A percentile compares a stretch with the other conserved stretches of the same genome.
phyloP scores from a whole-genome alignment of 2,329 filamentous ascomycete genomes.

The Diaporthe vexans region DNA sequence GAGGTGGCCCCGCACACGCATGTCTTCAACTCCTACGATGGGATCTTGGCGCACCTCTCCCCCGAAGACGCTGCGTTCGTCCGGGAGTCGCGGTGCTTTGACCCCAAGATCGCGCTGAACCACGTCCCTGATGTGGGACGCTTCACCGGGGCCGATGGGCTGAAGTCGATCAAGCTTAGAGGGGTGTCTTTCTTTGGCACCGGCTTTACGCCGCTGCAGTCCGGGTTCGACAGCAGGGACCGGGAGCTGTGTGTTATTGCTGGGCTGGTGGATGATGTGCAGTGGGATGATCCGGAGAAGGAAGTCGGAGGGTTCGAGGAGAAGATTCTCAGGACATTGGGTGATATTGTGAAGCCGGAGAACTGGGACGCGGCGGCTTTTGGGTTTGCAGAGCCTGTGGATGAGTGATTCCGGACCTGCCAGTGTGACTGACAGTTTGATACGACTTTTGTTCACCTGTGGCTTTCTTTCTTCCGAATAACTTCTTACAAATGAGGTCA shows the following conservation, averaged over 20 bases:
- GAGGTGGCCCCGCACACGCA: slow-evolving; percentile 9
- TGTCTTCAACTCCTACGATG: slow-evolving; percentile 11
- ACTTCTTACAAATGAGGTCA: background rate
- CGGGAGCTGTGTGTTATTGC: slow-evolving; percentile 15
- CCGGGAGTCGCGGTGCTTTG: background rate
- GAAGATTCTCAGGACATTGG: background rate
- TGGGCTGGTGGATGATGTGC: background rate
- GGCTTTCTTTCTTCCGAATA: background rate
- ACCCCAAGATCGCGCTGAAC: slow-evolving; percentile 18
- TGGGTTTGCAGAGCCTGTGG: background rate
- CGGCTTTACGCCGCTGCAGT: slow-evolving; percentile 2
- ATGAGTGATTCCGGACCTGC: background rate
- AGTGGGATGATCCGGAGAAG: slow-evolving; percentile 13
- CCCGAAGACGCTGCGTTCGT: slow-evolving; percentile 3
- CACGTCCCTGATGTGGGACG: slow-evolving; percentile 19
- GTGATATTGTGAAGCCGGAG: slow-evolving; percentile 20
- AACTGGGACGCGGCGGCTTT: background rate
- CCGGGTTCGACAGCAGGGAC: background rate
- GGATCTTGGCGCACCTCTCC: background rate
- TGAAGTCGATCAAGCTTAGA: background rate
- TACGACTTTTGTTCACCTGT: too few species aligned
- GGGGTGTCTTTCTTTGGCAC: slow-evolving; percentile 7
- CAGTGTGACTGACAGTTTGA: background rate
- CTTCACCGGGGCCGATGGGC: slow-evolving; percentile 18
- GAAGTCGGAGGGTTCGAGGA: slow-evolving; percentile 19